Conservation (phyloP, 306 rosid genomes). For the Prunus padus region DNA sequence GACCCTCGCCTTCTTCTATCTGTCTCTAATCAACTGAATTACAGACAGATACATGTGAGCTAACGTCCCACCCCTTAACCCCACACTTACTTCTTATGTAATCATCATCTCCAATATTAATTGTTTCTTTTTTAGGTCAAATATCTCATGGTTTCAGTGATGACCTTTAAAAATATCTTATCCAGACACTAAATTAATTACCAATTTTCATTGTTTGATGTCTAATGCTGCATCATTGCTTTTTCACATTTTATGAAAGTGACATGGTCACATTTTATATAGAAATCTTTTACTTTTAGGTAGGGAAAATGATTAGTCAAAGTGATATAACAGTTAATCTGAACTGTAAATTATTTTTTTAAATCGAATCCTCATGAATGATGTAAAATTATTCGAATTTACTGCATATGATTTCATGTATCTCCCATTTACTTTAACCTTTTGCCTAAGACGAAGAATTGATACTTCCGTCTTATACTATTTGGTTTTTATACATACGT, state of each 20-base stretch:
- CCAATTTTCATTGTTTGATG: not conserved
- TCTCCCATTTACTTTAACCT: not conserved
- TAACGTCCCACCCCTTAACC: conserved; percentile 64
- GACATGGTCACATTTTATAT: not conserved
- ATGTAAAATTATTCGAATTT: not conserved
- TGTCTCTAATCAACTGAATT: conserved; percentile 50
- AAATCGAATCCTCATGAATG: not conserved
- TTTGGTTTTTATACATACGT: not conserved
- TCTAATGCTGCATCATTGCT: not conserved
- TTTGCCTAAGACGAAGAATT: not conserved
- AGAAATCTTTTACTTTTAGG: not conserved
- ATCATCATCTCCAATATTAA: conserved; percentile 42
- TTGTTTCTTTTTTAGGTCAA: not conserved
- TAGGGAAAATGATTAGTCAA: not conserved
- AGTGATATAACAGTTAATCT: not conserved
- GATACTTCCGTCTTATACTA: not conserved
- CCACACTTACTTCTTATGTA: conserved; percentile 32
- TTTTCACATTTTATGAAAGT: not conserved
- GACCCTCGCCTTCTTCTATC: conserved; percentile 9
- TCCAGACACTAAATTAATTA: not conserved
- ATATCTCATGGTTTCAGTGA: not conserved
- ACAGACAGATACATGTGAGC: conserved; percentile 82
- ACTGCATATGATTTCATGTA: not conserved
- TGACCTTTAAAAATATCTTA: not conserved
- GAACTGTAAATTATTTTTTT: not conserved